Percentiles rank a stretch among this genome's conserved stretches.
Evolutionary conservation across 1,284 basidiomycete species (phyloP).

Genomic region (Ganoderma sinense): DNA sequence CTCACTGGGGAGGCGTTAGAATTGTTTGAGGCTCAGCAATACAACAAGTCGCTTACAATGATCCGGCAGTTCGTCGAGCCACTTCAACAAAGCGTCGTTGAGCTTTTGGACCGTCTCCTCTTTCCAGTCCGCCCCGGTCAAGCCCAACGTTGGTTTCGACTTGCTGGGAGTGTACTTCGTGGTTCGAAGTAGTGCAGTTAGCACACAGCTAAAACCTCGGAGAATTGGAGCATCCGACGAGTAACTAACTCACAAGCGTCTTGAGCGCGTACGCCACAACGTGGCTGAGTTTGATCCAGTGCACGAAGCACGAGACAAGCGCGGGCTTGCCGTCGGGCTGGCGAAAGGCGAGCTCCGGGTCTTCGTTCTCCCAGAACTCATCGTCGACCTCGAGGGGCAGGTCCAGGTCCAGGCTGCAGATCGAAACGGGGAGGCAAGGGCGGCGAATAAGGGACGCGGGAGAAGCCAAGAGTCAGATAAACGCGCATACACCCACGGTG

Average conservation of each 20-base stretch:
- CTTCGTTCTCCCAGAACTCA: slow-evolving; percentile 77
- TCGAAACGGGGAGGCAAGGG: not conserved
- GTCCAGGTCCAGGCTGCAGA: slow-evolving; percentile 75
- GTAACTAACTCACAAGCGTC: slow-evolving; percentile 62
- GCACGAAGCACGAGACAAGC: slow-evolving; percentile 68
- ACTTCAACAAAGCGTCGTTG: slow-evolving; percentile 74
- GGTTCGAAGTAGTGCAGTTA: not conserved
- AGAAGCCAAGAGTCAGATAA: slow-evolving; percentile 9
- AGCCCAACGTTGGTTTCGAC: slow-evolving; percentile 57
- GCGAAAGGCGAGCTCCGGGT: slow-evolving; percentile 56
- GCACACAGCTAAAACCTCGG: no score
- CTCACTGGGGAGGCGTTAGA: slow-evolving; percentile 51
- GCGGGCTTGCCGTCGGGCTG: slow-evolving; percentile 75
- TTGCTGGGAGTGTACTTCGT: slow-evolving; percentile 79
- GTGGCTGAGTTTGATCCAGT: slow-evolving; percentile 73
- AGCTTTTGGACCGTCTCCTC: slow-evolving; percentile 75
- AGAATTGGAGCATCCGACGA: not conserved
- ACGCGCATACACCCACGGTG: not conserved
- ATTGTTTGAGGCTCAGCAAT: not conserved
- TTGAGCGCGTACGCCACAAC: slow-evolving; percentile 76
- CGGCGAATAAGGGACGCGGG: not conserved
- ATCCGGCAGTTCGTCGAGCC: slow-evolving; percentile 75
- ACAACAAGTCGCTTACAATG: slow-evolving; percentile 54
- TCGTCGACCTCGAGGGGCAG: slow-evolving; percentile 87
- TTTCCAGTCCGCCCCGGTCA: slow-evolving; percentile 59